Base-by-base conservation (phyloP, 139 green algal species). In the Volvox africanus region DNA sequence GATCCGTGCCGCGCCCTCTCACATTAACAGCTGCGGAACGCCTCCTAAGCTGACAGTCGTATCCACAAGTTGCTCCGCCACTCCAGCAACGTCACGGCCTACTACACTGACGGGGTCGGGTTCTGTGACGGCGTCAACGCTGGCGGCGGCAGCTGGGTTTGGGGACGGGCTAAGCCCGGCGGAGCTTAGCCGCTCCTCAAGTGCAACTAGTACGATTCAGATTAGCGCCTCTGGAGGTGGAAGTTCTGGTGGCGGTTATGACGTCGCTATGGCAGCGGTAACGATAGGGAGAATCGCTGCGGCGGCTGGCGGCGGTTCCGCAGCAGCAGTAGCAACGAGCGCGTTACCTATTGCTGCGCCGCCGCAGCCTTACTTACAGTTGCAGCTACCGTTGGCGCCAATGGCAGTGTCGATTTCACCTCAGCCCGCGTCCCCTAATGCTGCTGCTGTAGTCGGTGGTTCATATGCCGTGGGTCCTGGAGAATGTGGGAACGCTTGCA, bases 1-100 rank as follows among this genome's bases (percentile, higher is more conserved):
- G 87, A 94, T 98, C 44, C 94, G 96, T 19, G 78, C 88, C 14
- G 24, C 67, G 69, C 35, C 62, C 30, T 18, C 30, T 80, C 78
- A 88, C 71, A 36, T n/a, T 28, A 12, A 17, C 61, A 21, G 36
- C 78, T 37, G 5, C 76, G 35, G 78, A 32, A 21, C 65, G 75
- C 16, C 76, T 18, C 75, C 55, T 18, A 69, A 44, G 65, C 35
- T 86, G 1, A 68, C 62, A 21, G 18, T 61, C 61, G n/a, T 44
- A 20, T 73, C 55, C 18, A 61, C 24, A 20, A 75, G 50, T 55
- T 19, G 19, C 36, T 67, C 79, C 37, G 14, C 37, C 81, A 87
- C 33, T 61, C 18, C 81, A 87, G 55, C 81, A 14, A 22, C 50
- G 76, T 24, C 32, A 5, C 33, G 76, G 11, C 33, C 76, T 55